A percentile compares a stretch with the other conserved stretches of the same genome.
Conservation (phyloP, 2,329 filamentous ascomycete genomes). For the Penicillium capsulatum region DNA sequence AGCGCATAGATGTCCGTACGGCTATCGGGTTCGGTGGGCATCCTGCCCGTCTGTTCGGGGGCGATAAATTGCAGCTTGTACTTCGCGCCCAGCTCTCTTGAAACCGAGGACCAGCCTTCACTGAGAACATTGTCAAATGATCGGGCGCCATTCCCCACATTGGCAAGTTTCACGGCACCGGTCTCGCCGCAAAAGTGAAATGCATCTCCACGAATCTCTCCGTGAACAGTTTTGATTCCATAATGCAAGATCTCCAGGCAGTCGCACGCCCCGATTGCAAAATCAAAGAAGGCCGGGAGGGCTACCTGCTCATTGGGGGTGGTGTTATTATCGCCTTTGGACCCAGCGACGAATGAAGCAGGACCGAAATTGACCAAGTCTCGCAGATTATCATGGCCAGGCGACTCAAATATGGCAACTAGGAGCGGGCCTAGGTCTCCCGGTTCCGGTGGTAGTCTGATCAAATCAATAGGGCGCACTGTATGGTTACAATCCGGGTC, state of each 20-base stretch:
- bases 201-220: slow-evolving; percentile 83
- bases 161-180: slow-evolving; percentile 70
- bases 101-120: slow-evolving; percentile 79
- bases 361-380: slow-evolving; percentile 74
- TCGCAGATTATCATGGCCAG: slow-evolving; percentile 67
- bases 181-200: slow-evolving; percentile 78
- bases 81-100: slow-evolving; percentile 77
- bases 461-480: slow-evolving; percentile 72
- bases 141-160: slow-evolving; percentile 79
- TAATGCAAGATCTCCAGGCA: slow-evolving; percentile 90
- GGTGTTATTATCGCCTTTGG: slow-evolving; percentile 47
- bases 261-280: slow-evolving; percentile 81
- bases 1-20: slow-evolving; percentile 92
- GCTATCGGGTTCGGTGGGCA: slow-evolving; percentile 86
- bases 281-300: slow-evolving; percentile 76
- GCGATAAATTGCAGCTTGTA: slow-evolving; percentile 89
- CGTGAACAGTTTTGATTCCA: slow-evolving; percentile 78
- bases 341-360: slow-evolving; percentile 60
- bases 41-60: slow-evolving; percentile 87
- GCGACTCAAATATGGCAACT: slow-evolving; percentile 75
- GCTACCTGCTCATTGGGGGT: slow-evolving; percentile 59
- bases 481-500: slow-evolving; percentile 74
- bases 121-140: slow-evolving; percentile 90
- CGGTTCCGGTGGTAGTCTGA: slow-evolving; percentile 64
- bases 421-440: slow-evolving; percentile 68